These are phyloP conservation scores for Salinomyces thailandicus DNA, from an alignment of 2,329 filamentous ascomycete species.

Conservation along the genomic window DNA sequence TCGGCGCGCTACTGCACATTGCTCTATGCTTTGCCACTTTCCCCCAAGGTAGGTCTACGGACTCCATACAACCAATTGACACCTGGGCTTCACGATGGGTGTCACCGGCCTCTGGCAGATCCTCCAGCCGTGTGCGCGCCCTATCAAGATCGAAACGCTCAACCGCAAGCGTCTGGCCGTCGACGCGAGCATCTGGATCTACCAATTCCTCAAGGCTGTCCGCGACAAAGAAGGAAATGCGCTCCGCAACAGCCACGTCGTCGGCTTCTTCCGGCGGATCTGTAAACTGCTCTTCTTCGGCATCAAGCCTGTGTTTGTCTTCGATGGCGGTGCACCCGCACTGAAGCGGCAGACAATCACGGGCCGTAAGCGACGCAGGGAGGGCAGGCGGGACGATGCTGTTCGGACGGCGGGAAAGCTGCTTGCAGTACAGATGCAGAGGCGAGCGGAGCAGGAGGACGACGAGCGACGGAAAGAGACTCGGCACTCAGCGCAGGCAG, in stretches of 20 bases:
- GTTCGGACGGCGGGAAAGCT: constrained; percentile 82
- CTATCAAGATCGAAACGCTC: constrained; percentile 89
- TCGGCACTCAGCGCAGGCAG: constrained; percentile 32
- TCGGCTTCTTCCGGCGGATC: constrained; percentile 95
- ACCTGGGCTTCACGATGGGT: too few species aligned
- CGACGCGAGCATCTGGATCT: constrained; percentile 99
- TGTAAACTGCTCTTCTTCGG: constrained; percentile 97
- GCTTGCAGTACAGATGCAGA: constrained; percentile 87
- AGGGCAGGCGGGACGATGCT: constrained; percentile 88
- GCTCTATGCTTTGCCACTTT: too few species aligned
- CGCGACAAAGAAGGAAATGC: constrained; percentile 98
- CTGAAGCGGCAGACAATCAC: constrained; percentile 87
- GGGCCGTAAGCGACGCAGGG: constrained; percentile 64
- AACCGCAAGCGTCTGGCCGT: constrained; percentile 94
- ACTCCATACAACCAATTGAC: too few species aligned
- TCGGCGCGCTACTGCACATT: too few species aligned
- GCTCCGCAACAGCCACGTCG: constrained; percentile 85
- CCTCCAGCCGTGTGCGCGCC: constrained; percentile 85
- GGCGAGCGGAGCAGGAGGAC: constrained; percentile 72
- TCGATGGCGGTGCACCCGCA: constrained; percentile 85
- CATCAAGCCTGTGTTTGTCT: constrained; percentile 93
- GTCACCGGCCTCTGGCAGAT: constrained; percentile 97
- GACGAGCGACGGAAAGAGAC: constrained; percentile 49
- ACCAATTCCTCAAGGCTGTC: constrained; percentile 97
- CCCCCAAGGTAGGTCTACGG: too few species aligned